Base-by-base conservation (phyloP, 306 rosid genomes). In the Cucumis sativus region DNA sequence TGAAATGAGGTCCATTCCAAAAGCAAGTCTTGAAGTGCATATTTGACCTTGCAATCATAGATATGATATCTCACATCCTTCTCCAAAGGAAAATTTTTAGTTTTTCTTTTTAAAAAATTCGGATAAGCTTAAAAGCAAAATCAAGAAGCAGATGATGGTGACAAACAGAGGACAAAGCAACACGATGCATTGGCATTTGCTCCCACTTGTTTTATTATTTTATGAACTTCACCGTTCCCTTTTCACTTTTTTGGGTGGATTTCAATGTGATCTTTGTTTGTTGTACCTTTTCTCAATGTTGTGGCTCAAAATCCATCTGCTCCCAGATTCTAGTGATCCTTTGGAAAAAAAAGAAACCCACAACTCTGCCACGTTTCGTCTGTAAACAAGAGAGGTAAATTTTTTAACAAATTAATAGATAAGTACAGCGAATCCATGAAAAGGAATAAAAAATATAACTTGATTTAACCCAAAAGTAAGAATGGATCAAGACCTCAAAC, bases 161-260 rank as follows among this genome's bases (percentile, higher is more conserved):
- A 39, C 10, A 64, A 64, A 64, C 71, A 39, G 51, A 17, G 28
- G 25, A 65, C 51, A 64, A 35, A 64, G 47, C 72, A 65, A 39
- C 47, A 65, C 15, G 10, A 25, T 10, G 39, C 57, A 41, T 41
- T 43, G 75, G 11, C 37, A 69, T 45, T 67, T 45, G 56, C 20
- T 45, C 75, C 75, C 75, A 64, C 71, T 35, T 64, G 56, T n/a
- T 20, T 68, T 43, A 69, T 21, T 69, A 69, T 69, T 40, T n/a
- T 69, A 69, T 45, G 8, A 69, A 69, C 20, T 69, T 69, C 35
- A 68, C 35, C 35, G 21, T 69, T 11, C 37, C 37, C 75, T 69
- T 69, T 69, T n/a, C 57, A 41, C 75, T 45, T 69, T 67, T 69
- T 69, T 69, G 57, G 75, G 75, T 69, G 75, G 75, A 69, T 69